phyloP scores from a whole-genome alignment of 768 basidiomycete species.

The Tylopilus felleus region DNA sequence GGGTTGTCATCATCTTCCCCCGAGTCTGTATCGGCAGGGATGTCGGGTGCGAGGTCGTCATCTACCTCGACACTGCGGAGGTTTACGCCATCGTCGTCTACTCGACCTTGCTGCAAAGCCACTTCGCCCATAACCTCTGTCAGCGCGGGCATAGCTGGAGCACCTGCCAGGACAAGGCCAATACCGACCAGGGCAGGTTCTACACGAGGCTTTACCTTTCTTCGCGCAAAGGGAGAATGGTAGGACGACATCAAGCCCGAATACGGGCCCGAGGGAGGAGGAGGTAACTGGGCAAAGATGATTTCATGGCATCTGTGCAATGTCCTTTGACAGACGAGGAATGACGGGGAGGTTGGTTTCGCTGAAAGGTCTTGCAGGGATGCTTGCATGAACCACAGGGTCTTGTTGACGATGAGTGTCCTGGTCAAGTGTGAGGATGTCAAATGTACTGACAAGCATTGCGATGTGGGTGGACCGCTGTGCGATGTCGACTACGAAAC shows the following conservation, averaged over 20 bases:
- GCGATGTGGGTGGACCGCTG: slow-evolving; percentile 93
- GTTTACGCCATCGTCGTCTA: slow-evolving; percentile 55
- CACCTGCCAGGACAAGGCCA: slow-evolving; percentile 73
- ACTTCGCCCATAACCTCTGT: slow-evolving; percentile 76
- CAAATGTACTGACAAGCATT: slow-evolving; percentile 71
- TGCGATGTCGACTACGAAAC: slow-evolving; percentile 85
- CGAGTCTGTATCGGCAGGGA: slow-evolving; percentile 19
- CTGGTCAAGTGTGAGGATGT: slow-evolving; percentile 15
- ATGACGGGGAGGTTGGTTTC: slow-evolving; percentile 62
- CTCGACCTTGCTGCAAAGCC: slow-evolving; percentile 85
- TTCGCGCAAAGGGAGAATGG: slow-evolving; percentile 47
- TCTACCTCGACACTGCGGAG: slow-evolving; percentile 47
- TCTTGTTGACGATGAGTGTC: slow-evolving; percentile 44
- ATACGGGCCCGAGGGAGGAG: slow-evolving; percentile 66
- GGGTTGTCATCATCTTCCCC: slow-evolving; percentile 43
- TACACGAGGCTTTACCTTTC: slow-evolving; percentile 68
- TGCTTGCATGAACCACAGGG: slow-evolving; percentile 99
- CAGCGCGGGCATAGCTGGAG: slow-evolving; percentile 71
- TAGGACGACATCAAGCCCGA: slow-evolving; percentile 50
- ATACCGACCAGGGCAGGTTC: slow-evolving; percentile 83
- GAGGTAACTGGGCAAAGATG: slow-evolving; percentile 86
- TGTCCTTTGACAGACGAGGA: slow-evolving; percentile 88
- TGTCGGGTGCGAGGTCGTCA: slow-evolving; percentile 37
- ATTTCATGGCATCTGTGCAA: slow-evolving; percentile 92
- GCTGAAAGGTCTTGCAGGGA: slow-evolving; percentile 73